Percentiles rank a stretch among this genome's conserved stretches.
Evolutionary conservation across 768 basidiomycete species (phyloP).

Genomic region (Mycena belliarum): DNA sequence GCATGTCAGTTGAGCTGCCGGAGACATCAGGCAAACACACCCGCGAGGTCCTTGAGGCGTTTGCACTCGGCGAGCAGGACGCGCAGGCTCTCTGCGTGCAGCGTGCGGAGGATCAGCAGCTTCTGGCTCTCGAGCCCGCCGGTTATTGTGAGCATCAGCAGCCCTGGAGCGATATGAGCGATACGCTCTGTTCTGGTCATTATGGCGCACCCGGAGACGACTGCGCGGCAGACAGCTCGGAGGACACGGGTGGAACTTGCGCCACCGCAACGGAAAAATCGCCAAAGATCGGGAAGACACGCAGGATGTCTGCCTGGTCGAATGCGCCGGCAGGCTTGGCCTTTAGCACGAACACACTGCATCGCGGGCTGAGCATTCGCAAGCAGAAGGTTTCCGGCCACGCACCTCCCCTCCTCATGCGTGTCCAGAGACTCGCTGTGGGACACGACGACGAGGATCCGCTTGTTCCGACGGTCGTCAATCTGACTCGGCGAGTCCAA

Average conservation of each 20-base stretch:
- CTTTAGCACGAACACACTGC: constrained; percentile 53
- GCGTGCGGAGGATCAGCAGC: constrained; percentile 46
- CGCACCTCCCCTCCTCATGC: constrained; percentile 58
- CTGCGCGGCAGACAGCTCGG: constrained; percentile 34
- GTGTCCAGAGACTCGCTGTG: constrained; percentile 44
- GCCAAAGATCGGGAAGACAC: constrained; percentile 57
- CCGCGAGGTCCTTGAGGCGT: constrained; percentile 50
- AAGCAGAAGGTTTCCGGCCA: too few species aligned
- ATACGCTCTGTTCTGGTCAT: too few species aligned
- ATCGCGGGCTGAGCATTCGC: not conserved
- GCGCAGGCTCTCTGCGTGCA: constrained; percentile 49
- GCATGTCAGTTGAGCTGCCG: too few species aligned
- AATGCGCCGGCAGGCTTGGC: constrained; percentile 27
- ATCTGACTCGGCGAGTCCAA: not conserved
- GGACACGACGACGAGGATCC: constrained; percentile 51
- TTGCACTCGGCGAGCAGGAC: constrained; percentile 56
- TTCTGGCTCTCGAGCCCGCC: constrained; percentile 34
- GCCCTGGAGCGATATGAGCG: too few species aligned
- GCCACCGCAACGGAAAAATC: constrained; percentile 57
- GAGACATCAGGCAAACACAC: constrained; percentile 31
- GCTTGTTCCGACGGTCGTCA: constrained; percentile 28
- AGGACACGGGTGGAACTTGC: constrained; percentile 45
- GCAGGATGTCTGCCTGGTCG: constrained; percentile 44
- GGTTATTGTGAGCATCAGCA: constrained; percentile 51
- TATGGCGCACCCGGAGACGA: constrained; percentile 23